Conservation (phyloP, 805 yeast species). For the Jamesozyma jinghongensis region DNA sequence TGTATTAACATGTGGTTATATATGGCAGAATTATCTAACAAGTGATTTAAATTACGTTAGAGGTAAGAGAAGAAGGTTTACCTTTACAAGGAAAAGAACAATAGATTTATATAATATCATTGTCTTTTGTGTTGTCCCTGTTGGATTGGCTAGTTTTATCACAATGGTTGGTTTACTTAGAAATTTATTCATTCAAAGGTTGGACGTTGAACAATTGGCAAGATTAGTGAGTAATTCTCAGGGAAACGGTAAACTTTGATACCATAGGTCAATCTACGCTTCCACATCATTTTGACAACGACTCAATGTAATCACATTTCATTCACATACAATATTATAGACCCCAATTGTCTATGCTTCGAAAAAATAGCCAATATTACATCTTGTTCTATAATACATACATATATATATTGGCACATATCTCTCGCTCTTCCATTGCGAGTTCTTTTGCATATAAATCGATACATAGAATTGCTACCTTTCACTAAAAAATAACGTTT, state of each 20-base stretch:
- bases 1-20: conserved; percentile 68
- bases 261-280: neutral
- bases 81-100: conserved; percentile 39
- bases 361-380: no score
- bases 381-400: no score
- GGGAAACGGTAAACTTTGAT: no score
- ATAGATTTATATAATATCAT: conserved; percentile 82
- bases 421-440: no score
- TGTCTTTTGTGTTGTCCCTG: conserved; percentile 97
- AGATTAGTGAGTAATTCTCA: conserved; percentile 8
- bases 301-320: no score
- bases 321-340: no score
- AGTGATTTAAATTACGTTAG: conserved; percentile 47
- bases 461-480: no score
- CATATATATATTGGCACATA: no score
- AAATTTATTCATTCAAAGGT: conserved; percentile 60
- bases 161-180: conserved; percentile 83
- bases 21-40: conserved; percentile 80
- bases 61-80: conserved; percentile 9
- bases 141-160: conserved; percentile 86
- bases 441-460: no score
- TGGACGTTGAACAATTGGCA: conserved; percentile 41
- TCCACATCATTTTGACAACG: neutral
- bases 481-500: no score
- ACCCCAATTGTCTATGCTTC: no score